Percentiles rank a stretch among this genome's conserved stretches.
phyloP scores from a whole-genome alignment of 306 rosid genomes.

The Styphnolobium japonicum region DNA sequence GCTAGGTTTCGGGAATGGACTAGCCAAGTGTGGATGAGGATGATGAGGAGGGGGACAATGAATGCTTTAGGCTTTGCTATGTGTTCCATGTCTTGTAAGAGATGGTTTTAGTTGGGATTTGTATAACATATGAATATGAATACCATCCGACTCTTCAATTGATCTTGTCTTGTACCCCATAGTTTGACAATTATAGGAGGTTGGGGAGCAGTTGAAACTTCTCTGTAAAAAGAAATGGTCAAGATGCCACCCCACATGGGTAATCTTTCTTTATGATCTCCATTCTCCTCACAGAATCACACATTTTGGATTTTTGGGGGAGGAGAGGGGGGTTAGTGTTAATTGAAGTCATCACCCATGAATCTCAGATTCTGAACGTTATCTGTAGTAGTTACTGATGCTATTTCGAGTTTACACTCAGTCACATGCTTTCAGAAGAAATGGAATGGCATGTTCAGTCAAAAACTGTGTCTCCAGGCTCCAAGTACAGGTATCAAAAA shows the following conservation, averaged over 20 bases:
- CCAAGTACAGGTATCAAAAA: background rate
- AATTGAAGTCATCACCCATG: background rate
- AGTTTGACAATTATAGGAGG: background rate
- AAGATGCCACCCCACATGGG: slow-evolving; percentile 27
- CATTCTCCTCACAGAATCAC: background rate
- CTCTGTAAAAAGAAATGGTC: slow-evolving; percentile 23
- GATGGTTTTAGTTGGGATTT: background rate
- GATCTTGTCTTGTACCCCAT: background rate
- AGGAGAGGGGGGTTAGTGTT: too few relatives aligned
- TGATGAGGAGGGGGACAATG: background rate
- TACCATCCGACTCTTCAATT: background rate
- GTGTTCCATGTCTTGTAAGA: slow-evolving; percentile 24
- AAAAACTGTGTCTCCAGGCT: background rate
- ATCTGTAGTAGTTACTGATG: background rate
- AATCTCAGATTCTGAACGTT: background rate
- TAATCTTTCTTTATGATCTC: background rate
- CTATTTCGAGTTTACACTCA: background rate
- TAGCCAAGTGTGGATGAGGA: slow-evolving; percentile 22
- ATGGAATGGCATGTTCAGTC: background rate
- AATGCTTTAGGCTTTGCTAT: slow-evolving; percentile 15
- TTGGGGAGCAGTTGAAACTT: slow-evolving; percentile 38
- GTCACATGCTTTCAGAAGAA: background rate
- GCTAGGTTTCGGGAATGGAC: slow-evolving; percentile 16
- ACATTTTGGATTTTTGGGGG: background rate
- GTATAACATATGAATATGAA: background rate